Base-by-base conservation (phyloP, 1,139 yeast species). In the Yamadazyma aaseri region DNA sequence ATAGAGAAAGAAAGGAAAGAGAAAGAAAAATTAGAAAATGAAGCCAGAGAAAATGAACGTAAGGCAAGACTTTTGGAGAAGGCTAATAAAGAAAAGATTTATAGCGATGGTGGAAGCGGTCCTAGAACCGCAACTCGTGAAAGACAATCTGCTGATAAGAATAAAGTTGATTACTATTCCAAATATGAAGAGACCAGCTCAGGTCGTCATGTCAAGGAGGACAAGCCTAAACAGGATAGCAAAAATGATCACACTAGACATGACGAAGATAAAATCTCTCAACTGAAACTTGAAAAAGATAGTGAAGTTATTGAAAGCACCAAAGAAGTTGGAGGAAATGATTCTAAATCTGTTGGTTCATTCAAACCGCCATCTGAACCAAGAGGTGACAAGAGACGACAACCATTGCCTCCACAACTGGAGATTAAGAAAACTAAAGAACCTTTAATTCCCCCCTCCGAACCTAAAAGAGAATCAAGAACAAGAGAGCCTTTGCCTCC, bases 81-180 rank as follows among this genome's bases (percentile, higher is more conserved):
- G 26, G 40, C 39, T 28, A 42, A 45, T 24, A 35, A 33, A 23
- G 42, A 36, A 18, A 37, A 40, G 31, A 33, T 52, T 14, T 63
- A 63, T 31, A 60, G 53, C 34, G 55, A 54, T 7, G 36, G 31
- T n/a, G 23, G 44, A 28, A 33, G 40, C 28, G 26, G 29, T 6
- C 35, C 35, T 6, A 39, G 34, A 20, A 23, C 27, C 1, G 20
- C 13, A 10, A 16, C 50, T 5, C 35, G 50, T 17, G 39, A 47
- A 5, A 49, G 67, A 32, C 48, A 43, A 8, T 29, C 41, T 9
- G 45, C 45, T 6, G 36, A 48, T n/a, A 35, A 53, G 6, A 45
- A 45, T 29, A 51, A 52, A n/a, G 48, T 56, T 9, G 67, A 61
- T 34, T 55, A 56, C 38, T 67, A 67, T 39, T 56, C 69, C 4